These are phyloP conservation scores for Asterochloris sp. DNA, from an alignment of 139 green algal species.

Conservation along the genomic window DNA sequence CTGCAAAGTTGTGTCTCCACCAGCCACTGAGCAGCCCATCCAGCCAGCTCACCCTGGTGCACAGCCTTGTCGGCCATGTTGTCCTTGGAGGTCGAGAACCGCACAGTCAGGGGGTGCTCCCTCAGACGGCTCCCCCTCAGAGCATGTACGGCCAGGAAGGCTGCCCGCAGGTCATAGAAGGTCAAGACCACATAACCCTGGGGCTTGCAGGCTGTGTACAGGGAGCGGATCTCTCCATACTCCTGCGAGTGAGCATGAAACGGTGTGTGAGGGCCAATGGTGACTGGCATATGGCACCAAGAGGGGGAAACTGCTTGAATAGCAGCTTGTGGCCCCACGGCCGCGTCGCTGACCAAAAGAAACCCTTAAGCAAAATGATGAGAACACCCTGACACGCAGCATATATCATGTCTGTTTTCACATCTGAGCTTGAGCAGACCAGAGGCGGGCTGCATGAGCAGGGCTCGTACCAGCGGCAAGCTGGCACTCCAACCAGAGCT, in stretches of 20 bases:
- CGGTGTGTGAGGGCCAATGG: not conserved
- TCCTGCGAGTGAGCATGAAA: conserved; percentile 35
- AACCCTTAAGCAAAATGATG: not conserved
- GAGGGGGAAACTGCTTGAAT: not conserved
- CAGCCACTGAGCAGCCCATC: too few species aligned
- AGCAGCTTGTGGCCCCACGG: not conserved
- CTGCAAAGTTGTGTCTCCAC: too few species aligned
- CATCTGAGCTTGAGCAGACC: not conserved
- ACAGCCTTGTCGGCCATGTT: conserved; percentile 10
- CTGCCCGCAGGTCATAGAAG: conserved; percentile 87
- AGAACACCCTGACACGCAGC: not conserved
- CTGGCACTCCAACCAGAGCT: too few species aligned
- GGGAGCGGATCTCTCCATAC: conserved; percentile 77
- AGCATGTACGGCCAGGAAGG: conserved; percentile 58
- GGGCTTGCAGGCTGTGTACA: conserved; percentile 79
- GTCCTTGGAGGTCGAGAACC: conserved; percentile 68
- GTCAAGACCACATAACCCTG: conserved; percentile 85
- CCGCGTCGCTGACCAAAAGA: not conserved
- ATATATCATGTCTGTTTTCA: not conserved
- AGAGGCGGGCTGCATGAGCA: too few species aligned
- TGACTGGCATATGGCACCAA: not conserved
- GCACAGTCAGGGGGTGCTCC: conserved; percentile 54
- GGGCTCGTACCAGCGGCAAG: too few species aligned
- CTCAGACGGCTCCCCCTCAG: conserved; percentile 53
- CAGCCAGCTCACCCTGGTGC: conserved; percentile 6